Conservation (phyloP, 257 asterid species). For the Thymus quinquecostatus region DNA sequence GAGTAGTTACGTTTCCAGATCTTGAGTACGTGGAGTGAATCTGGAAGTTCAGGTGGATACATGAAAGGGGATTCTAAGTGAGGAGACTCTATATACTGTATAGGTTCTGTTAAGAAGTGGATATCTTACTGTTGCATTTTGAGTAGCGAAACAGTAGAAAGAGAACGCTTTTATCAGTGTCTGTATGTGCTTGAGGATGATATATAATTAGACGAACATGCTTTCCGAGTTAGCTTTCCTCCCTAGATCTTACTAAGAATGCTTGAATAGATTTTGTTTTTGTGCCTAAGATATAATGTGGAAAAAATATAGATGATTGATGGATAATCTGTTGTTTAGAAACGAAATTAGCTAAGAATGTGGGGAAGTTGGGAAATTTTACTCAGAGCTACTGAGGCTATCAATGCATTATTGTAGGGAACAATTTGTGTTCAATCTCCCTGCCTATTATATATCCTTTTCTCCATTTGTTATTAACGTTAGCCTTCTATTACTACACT, state of each 20-base stretch:
- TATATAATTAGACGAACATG: slow-evolving; percentile 1
- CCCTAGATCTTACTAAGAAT: not conserved
- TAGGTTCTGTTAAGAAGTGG: not conserved
- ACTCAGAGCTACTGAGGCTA: not conserved
- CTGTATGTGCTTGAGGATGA: not conserved
- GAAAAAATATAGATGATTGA: not conserved
- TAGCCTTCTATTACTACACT: not conserved
- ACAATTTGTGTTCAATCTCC: not conserved
- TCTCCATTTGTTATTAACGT: not conserved
- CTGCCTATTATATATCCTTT: slow-evolving; percentile 1
- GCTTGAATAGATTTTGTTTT: not conserved
- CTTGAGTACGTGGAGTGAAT: slow-evolving; percentile 2
- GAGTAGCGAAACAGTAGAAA: not conserved
- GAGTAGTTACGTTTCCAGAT: not conserved
- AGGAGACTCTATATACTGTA: not conserved
- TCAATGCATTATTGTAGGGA: not conserved
- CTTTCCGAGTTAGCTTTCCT: not conserved
- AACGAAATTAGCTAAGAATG: not conserved
- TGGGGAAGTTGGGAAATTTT: not conserved
- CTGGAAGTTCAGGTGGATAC: not conserved
- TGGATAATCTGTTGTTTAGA: not conserved
- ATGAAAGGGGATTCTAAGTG: not conserved
- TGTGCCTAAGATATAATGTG: not conserved
- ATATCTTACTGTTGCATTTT: not conserved
- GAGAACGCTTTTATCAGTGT: not conserved